phyloP scores from a whole-genome alignment of 1,139 yeast genomes.

The Geotrichum siamense region DNA sequence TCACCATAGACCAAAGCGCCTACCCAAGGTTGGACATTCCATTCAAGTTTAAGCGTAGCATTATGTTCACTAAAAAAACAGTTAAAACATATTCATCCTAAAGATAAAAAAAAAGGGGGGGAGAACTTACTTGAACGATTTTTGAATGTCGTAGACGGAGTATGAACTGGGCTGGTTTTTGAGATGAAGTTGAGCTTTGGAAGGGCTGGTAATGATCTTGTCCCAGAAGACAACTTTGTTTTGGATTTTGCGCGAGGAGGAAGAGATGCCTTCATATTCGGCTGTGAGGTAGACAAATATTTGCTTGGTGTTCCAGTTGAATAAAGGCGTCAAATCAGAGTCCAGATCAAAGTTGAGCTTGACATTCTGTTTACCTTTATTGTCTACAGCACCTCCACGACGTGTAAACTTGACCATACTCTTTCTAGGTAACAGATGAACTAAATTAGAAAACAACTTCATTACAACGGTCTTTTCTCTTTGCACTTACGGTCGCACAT shows the following conservation, averaged over 20 bases:
- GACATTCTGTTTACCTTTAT: slow-evolving; percentile 74
- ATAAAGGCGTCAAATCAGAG: slow-evolving; percentile 61
- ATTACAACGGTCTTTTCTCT: no score
- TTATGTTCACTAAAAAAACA: slow-evolving; percentile 41
- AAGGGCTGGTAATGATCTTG: slow-evolving; percentile 54
- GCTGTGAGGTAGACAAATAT: slow-evolving; percentile 85
- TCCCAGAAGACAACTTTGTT: slow-evolving; percentile 91
- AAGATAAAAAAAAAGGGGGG: neutral
- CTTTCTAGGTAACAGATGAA: slow-evolving; percentile 10
- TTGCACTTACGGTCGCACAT: slow-evolving; percentile 27
- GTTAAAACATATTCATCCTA: neutral
- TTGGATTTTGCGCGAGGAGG: slow-evolving; percentile 21
- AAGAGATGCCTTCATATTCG: slow-evolving; percentile 58
- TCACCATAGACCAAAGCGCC: slow-evolving; percentile 75
- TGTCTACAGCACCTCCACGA: slow-evolving; percentile 62
- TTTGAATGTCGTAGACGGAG: slow-evolving; percentile 81
- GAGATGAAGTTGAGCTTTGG: slow-evolving; percentile 52
- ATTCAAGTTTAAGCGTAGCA: slow-evolving; percentile 65
- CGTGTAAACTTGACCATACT: slow-evolving; percentile 49
- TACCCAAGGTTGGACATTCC: slow-evolving; percentile 89
- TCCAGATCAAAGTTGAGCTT: slow-evolving; percentile 65
- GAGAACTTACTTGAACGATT: slow-evolving; percentile 41
- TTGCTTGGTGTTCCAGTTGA: slow-evolving; percentile 97
- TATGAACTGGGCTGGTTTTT: slow-evolving; percentile 60
- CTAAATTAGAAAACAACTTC: no score